A percentile compares a stretch with the other conserved stretches of the same genome.
These are phyloP conservation scores for Colletotrichum agaves DNA, from an alignment of 2,329 filamentous ascomycete genomes.

Conservation along the genomic window DNA sequence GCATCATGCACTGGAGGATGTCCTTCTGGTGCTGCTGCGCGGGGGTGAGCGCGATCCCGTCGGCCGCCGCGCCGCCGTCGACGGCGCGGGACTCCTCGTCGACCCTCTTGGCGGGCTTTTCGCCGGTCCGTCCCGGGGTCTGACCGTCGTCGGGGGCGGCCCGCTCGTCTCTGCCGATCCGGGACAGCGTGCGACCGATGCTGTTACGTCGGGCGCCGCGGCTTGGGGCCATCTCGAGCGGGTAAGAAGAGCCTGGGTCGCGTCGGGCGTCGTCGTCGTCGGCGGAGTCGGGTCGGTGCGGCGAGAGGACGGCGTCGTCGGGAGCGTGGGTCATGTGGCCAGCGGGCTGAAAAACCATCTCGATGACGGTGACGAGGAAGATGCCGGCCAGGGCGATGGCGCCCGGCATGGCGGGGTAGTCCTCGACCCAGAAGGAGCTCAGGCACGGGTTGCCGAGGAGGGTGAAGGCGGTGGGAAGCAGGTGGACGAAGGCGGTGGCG, in stretches of 20 bases:
- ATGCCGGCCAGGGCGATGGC: slow-evolving; percentile 83
- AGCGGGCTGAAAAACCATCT: slow-evolving; percentile 71
- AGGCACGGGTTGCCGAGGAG: slow-evolving; percentile 75
- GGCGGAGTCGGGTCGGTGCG: slow-evolving; percentile 28
- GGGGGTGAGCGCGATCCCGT: slow-evolving; percentile 47
- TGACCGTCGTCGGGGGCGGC: neutral
- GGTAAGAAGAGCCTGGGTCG: neutral
- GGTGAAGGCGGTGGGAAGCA: slow-evolving; percentile 73
- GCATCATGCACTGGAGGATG: slow-evolving; percentile 79
- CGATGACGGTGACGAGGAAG: slow-evolving; percentile 81
- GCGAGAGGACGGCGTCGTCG: slow-evolving; percentile 43
- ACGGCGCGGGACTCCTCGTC: slow-evolving; percentile 27
- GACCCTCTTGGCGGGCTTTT: slow-evolving; percentile 40
- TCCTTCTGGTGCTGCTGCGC: slow-evolving; percentile 71
- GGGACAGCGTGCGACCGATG: slow-evolving; percentile 31
- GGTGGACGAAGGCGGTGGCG: slow-evolving; percentile 83
- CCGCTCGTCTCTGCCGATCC: slow-evolving; percentile 14
- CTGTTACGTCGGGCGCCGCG: slow-evolving; percentile 10
- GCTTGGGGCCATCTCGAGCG: slow-evolving; percentile 13
- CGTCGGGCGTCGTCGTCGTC: slow-evolving; percentile 1
- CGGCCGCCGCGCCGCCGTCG: neutral
- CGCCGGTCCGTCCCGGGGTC: neutral
- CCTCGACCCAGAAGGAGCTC: slow-evolving; percentile 77
- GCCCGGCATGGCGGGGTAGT: slow-evolving; percentile 82
- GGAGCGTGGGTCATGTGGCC: slow-evolving; percentile 42